Base-by-base conservation (phyloP, 495 filamentous ascomycete species). In the Umbilicaria muhlenbergii region DNA sequence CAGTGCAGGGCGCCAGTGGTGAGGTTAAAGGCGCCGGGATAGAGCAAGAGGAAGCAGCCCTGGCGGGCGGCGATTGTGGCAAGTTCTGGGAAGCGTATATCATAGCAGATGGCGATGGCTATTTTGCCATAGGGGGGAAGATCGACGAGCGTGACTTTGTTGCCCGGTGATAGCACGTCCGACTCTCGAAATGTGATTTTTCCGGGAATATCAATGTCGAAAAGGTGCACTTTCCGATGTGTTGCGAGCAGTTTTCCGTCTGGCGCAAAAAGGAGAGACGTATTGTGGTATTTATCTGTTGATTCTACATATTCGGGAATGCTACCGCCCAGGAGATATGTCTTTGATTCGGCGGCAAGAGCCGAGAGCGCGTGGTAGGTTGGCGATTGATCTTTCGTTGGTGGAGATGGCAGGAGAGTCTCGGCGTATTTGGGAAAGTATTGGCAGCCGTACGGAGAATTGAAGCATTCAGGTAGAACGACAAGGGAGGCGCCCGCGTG, bases 121-220 rank as follows among this genome's bases (percentile, higher is more conserved):
- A 98, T 71, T 46, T 71, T 75, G 34, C 91, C 91, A 55, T 91
- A 94, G 42, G 82, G 84, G 3, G 85, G 82, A 5, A 93, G 63
- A 40, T 92, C 81, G 16, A 96, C 64, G 0, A 95, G 57, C 0
- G 89, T 92, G 35, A 93, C 51, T 49, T 80, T 74, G 60, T 85
- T 76, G 0, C 91, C 91, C 0, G 91, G 81, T 1, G 70, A 78
- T 15, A 99, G 70, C 7, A 94, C 85, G 38, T 94, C 86, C 41
- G 77, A 83, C 62, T 99, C 91, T 46, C 73, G 74, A 67, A 99
- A 99, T 12, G 56, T 78, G 58, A 99, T 94, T 59, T 85, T 84
- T 24, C 86, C 88, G 1, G 91, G 91, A 53, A 99, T 99, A 58
- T 89, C 81, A 53, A 99, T 99, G 65, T 99, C 91, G 65, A 99